A percentile compares a stretch with the other conserved stretches of the same genome.
Conservation (phyloP, 768 basidiomycete genomes). For the Termitomyces sp. region DNA sequence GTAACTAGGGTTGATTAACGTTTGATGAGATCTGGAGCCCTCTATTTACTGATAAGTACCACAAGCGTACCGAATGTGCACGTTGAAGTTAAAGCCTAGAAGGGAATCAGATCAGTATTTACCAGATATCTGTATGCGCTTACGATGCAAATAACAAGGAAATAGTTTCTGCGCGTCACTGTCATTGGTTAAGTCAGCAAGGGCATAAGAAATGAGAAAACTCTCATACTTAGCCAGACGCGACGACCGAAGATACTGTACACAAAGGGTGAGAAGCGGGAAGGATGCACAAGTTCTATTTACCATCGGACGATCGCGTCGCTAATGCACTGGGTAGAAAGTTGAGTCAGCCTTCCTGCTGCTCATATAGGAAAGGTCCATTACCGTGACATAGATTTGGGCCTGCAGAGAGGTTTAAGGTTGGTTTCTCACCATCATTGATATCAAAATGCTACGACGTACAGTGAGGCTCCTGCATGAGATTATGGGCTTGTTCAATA, state of each 20-base stretch:
- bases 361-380: not conserved
- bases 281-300: not conserved
- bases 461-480: conserved; percentile 9
- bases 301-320: conserved; percentile 27
- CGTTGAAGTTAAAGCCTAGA: conserved; percentile 9
- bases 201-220: not conserved
- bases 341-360: not conserved
- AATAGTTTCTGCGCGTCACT: conserved; percentile 16
- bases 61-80: conserved; percentile 13
- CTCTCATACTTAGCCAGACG: conserved; percentile 20
- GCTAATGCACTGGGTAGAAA: conserved; percentile 12
- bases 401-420: not conserved
- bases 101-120: not conserved
- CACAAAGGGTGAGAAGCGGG: not conserved
- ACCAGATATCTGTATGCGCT: not conserved
- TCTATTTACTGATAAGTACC: not conserved
- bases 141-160: conserved; percentile 16
- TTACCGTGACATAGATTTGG: conserved; percentile 12
- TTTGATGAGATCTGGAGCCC: not conserved
- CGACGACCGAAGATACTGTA: conserved; percentile 20
- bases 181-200: not conserved
- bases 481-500: not conserved
- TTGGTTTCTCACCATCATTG: not conserved
- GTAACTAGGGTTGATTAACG: conserved; percentile 3
- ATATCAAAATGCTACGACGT: conserved; percentile 1